Evolutionary conservation across 176 grass and related monocot species (phyloP), one percentile per base, ranked within the genome.

Genomic region (Stipa capillata): DNA sequence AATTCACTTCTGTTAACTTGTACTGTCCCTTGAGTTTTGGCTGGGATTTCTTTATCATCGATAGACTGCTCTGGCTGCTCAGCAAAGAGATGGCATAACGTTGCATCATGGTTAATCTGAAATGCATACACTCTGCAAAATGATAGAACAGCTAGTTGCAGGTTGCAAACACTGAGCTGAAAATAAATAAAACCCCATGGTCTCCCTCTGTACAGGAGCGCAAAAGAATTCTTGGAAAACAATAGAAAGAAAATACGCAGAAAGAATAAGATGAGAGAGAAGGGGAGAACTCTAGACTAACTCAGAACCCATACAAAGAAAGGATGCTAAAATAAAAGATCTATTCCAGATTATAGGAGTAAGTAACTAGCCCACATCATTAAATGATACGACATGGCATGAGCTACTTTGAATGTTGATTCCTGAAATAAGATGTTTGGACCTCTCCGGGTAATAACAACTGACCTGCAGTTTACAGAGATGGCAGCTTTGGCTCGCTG

Each of bases 401-500:
- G 14, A 67, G 48, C 29, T 35, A n/a, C n/a, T n/a, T n/a, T n/a
- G n/a, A n/a, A 78, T 29, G 14, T 37, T 70, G 6, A 23, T 76
- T 43, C 39, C 52, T 59, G 23, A 20, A 31, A 53, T 13, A 57
- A 36, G 11, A 68, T 18, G 29, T 3, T 2, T 35, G 32, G 17
- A 56, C 28, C 16, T 21, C 33, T 33, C 23, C 44, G 33, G 11
- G 32, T n/a, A 45, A 58, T 24, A 83, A 72, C 6, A 32, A 32
- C 31, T 52, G 7, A 91, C 91, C 91, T 86, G 65, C 91, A 91
- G 71, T 87, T 93, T 58, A 62, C 24, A 37, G 91, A 87, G 15
- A 91, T 81, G 28, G 86, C 67, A 80, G 83, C n/a, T n/a, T 83
- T 87, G 31, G 91, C 90, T 85, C 83, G 82, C 36, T 97, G 72